Base-by-base conservation (phyloP, 78 protist species). In the Dictyostelium firmibasis region DNA sequence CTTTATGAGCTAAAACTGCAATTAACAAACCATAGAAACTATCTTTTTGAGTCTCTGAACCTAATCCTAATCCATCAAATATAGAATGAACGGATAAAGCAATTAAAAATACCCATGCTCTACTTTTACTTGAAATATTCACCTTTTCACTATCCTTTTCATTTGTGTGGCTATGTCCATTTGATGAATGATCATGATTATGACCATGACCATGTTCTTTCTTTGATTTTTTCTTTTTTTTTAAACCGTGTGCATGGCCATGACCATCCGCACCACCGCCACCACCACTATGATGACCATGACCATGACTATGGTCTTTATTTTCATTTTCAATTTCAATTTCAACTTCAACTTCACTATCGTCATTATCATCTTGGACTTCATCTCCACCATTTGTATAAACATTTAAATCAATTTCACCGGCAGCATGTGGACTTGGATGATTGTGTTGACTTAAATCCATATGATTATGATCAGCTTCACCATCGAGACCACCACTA, bases 1-100 rank as follows among this genome's bases (percentile, higher is more conserved):
- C 9, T 67, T 88, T 88, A 36, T 88, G 93, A 10, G 93, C 93
- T 20, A 88, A 38, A 13, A 88, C 93, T 29, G 93, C 93, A 29
- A 88, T 85, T 18, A 88, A 43, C 3, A 88, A 76, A 13, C 93
- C 93, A 62, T 88, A 88, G 70, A 88, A 88, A 44, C 83, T 79
- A 10, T 62, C 53, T 33, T 44, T 31, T 4, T 60, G n/a, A 0
- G 86, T 88, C 67, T 88, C 93, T 43, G 86, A 62, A 67, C 93
- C 93, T 41, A 88, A 36, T 3, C 93, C 93, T 14, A 88, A 76
- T 41, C 93, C 93, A 50, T 88, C 93, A 11, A 88, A 43, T 62
- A 88, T 88, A 0, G 93, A 88, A 25, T 88, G 93, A 3, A 88
- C 72, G 2, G 86, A 79, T 16, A 88, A 79, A 0, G 93, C 93